Base-by-base conservation (phyloP, 192 early-diverging fungal genomes). In the Backusella morwellensis region DNA sequence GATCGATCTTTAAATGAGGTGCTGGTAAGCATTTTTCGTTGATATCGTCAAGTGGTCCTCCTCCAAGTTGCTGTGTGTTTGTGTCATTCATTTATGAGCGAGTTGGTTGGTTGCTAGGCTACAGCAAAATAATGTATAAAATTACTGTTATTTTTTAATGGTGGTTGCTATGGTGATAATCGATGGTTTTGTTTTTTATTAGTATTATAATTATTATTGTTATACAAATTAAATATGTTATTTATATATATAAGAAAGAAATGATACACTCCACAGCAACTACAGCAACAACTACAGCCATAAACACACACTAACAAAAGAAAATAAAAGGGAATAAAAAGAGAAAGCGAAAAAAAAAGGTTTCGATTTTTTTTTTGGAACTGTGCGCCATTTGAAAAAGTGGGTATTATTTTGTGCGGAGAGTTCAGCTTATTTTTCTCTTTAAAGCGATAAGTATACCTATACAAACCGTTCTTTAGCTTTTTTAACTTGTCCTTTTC, bases 1-100 rank as follows among this genome's bases (percentile, higher is more conserved):
- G 68, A 70, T 70, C 68, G 36, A 70, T 70, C 35, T 38, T 70
- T 40, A 70, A 38, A 70, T 23, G 68, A 38, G 68, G 68, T 70
- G 38, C 41, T 36, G 36, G n/a, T 36, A 38, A 14, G 21, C 36
- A 21, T 70, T 70, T 35, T 70, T 63, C 56, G 56, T 63, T 63
- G 11, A 29, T 63, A 26, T 29, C 26, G n/a, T 9, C 23, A 63
- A 63, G 56, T 63, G 56, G 23, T 63, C 23, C 56, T 63, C 56
- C 56, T 50, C 19, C 47, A 5, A 50, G 19, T 5, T 63, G 56
- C n/a, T 63, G 56, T 29, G 56, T 63, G 23, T 63, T 63, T 63
- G 56, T 63, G 26, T 63, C 56, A 63, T 63, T 29, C 56, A 63
- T 63, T 63, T 63, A 63, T 26, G 11, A 50, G 47, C 6, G 47